Evolutionary conservation across 2,329 filamentous ascomycete species (phyloP).

Genomic region (Escovopsis sp.): DNA sequence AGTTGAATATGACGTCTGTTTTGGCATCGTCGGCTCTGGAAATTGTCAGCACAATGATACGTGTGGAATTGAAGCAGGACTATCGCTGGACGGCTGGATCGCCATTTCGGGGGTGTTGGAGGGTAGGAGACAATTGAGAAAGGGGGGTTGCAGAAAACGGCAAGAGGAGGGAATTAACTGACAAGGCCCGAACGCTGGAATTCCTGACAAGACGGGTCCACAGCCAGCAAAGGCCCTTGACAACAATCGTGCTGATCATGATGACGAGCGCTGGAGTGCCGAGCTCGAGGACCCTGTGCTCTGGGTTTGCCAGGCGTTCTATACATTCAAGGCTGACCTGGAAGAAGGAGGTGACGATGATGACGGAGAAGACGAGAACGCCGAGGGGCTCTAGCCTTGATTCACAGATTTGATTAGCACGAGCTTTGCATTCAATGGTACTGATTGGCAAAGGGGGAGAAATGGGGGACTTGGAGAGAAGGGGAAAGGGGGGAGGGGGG

Average conservation of each 20-base stretch:
- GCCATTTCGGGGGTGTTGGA: too few relatives aligned
- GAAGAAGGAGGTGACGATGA: slow-evolving; percentile 75
- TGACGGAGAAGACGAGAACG: slow-evolving; percentile 66
- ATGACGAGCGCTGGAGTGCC: slow-evolving; percentile 58
- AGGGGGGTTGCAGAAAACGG: neutral
- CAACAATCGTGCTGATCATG: slow-evolving; percentile 66
- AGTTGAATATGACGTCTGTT: slow-evolving; percentile 81
- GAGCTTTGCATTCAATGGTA: slow-evolving; percentile 1
- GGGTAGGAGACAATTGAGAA: neutral
- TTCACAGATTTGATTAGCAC: slow-evolving; percentile 7
- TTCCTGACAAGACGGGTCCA: slow-evolving; percentile 81
- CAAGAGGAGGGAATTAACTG: slow-evolving; percentile 14
- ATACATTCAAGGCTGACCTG: slow-evolving; percentile 62
- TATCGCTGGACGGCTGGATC: too few relatives aligned
- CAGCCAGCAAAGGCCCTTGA: slow-evolving; percentile 72
- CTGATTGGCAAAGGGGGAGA: too few relatives aligned
- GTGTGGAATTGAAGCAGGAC: too few relatives aligned
- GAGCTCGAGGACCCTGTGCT: slow-evolving; percentile 58
- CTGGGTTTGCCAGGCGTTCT: slow-evolving; percentile 41
- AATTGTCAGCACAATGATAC: slow-evolving; percentile 4
- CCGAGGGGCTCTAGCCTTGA: slow-evolving; percentile 67
- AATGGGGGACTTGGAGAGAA: too few relatives aligned
- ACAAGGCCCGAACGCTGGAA: slow-evolving; percentile 68
- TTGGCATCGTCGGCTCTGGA: slow-evolving; percentile 33
- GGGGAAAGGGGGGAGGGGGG: neutral